Evolutionary conservation across 2,329 filamentous ascomycete genomes (phyloP), one percentile per base, ranked within the genome.

Genomic region (Clonostachys rosea): DNA sequence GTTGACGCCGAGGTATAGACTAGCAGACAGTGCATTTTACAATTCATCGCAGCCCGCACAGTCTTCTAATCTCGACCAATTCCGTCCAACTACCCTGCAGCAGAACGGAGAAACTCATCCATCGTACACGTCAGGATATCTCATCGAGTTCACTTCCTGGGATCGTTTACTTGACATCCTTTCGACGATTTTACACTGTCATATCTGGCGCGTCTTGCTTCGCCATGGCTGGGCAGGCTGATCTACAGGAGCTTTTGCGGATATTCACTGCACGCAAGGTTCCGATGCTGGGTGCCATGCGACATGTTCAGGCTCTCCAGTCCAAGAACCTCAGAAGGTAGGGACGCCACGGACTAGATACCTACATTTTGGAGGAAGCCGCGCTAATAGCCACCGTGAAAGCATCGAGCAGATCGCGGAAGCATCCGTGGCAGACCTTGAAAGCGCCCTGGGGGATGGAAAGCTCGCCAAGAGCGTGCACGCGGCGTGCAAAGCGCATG

Each of bases 221-320:
- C 24, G 42, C n/a, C 34, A 81, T 82, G 78, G 70, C 76, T 8
- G 69, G 74, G 2, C 77, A 81, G 52, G 72, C 78, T 50, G 80
- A 84, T 53, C 63, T 84, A 18, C 79, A 84, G 54, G 80, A 82
- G 56, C 71, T 84, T 14, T 68, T 84, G 46, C 78, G 79, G 42
- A 69, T 84, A 47, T 66, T 84, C 54, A 84, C 78, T 5, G 70
- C 74, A 42, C 76, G 79, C 46, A 83, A 80, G 56, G 64, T 81
- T 45, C 68, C 79, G 5, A 79, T 84, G 66, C 69, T 83, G 61
- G 73, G 74, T 46, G 80, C 80, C 24, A 78, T 84, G 73, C 62
- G 67, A 40, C 75, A 81, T 52, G 70, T 83, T 49, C 82, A 78
- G 59, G 69, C 75, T 4, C 67, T 84, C 2, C 81, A 84, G 58